phyloP scores from a whole-genome alignment of 106 monocot species.

The Dioscorea dumetorum region DNA sequence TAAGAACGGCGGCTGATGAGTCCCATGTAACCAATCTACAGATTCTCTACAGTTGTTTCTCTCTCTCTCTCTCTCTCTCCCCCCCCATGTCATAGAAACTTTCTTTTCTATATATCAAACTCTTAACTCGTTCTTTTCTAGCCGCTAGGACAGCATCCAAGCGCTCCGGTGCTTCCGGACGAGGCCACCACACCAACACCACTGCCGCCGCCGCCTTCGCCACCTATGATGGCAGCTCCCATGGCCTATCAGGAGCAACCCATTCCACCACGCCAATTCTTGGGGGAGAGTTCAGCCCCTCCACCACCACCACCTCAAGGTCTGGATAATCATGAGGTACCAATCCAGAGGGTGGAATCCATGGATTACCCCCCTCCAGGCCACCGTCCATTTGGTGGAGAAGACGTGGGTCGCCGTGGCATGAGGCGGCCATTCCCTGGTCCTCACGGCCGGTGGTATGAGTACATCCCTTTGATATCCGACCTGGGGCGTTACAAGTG shows the following conservation, averaged over 20 bases:
- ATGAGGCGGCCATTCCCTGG: not conserved
- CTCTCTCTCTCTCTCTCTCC: too few species aligned
- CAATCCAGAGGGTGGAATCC: not conserved
- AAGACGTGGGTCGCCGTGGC: not conserved
- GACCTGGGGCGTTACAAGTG: not conserved
- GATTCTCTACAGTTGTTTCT: not conserved
- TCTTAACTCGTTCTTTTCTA: too few species aligned
- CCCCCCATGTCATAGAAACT: too few species aligned
- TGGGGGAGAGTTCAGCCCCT: not conserved
- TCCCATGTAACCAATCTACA: not conserved
- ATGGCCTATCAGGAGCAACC: not conserved
- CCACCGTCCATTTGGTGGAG: not conserved
- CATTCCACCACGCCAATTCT: not conserved
- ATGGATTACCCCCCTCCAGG: not conserved
- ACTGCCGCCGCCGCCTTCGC: not conserved
- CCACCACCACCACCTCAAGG: not conserved
- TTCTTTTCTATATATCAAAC: too few species aligned
- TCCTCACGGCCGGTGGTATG: not conserved
- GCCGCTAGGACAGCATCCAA: not conserved
- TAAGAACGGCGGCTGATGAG: not conserved
- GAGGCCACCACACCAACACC: not conserved
- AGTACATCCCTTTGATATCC: not conserved
- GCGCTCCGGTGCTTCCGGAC: not conserved
- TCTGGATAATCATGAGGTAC: not conserved
- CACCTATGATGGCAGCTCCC: not conserved